phyloP scores from a whole-genome alignment of 139 green algal species.

The Closterium sp. region DNA sequence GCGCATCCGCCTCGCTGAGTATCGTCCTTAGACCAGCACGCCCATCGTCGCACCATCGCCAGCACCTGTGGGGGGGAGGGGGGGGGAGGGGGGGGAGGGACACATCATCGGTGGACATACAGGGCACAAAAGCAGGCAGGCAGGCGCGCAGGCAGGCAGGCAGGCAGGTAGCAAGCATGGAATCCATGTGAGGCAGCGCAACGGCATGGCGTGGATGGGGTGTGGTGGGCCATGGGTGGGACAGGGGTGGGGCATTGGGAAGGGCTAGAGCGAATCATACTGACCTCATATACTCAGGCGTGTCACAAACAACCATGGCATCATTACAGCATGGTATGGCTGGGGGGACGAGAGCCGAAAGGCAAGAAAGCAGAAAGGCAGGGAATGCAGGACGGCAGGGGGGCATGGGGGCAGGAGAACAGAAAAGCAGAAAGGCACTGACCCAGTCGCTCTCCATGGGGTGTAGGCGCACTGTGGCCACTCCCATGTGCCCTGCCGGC shows the following conservation, averaged over 20 bases:
- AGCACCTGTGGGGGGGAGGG: conserved; percentile 40
- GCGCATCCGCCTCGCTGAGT: background rate
- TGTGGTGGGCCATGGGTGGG: too few species aligned
- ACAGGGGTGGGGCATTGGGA: background rate
- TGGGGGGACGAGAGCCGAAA: too few species aligned
- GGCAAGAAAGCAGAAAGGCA: background rate
- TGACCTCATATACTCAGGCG: too few species aligned
- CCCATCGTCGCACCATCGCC: conserved; percentile 30
- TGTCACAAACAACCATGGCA: too few species aligned
- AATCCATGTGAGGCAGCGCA: too few species aligned
- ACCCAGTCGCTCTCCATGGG: conserved; percentile 44
- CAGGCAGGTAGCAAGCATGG: too few species aligned
- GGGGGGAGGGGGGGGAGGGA: too few species aligned
- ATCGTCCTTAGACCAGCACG: conserved; percentile 38
- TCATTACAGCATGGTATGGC: too few species aligned
- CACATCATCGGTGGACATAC: background rate
- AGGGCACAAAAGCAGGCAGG: background rate
- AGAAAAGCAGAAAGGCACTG: conserved; percentile 6
- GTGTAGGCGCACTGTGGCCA: conserved; percentile 39
- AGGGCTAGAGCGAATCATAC: background rate
- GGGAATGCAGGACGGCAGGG: background rate
- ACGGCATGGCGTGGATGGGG: too few species aligned
- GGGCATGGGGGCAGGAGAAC: background rate
- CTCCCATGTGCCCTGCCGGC: conserved; percentile 35
- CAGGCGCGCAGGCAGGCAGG: background rate